Evolutionary conservation across 345 rosid genomes (phyloP).

Genomic region (Populus davidiana): DNA sequence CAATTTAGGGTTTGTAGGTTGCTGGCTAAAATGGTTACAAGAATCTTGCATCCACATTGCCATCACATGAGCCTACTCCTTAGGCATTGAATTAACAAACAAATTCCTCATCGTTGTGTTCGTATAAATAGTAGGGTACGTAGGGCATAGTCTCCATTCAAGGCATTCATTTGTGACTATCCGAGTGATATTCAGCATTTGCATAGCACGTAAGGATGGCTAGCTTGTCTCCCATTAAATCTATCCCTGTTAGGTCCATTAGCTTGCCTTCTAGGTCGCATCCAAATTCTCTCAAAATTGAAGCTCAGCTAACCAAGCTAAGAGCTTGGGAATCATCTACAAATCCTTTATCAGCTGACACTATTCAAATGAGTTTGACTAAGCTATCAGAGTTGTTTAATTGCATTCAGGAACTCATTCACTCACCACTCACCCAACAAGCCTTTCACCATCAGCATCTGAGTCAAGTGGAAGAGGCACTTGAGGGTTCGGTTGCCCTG

Average conservation of each 20-base stretch:
- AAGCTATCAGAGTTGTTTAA: slow-evolving; percentile 37
- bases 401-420: slow-evolving; percentile 34
- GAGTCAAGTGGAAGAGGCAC: slow-evolving; percentile 30
- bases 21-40: slow-evolving; percentile 31
- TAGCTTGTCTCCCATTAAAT: neutral
- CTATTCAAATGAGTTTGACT: slow-evolving; percentile 29
- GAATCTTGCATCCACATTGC: slow-evolving; percentile 23
- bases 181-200: neutral
- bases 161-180: neutral
- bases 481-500: slow-evolving; percentile 37
- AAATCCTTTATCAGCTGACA: slow-evolving; percentile 8
- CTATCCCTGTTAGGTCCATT: slow-evolving; percentile 36
- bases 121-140: slow-evolving; percentile 15
- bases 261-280: slow-evolving; percentile 48
- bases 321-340: slow-evolving; percentile 9
- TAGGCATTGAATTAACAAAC: neutral
- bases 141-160: slow-evolving; percentile 1
- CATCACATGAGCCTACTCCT: slow-evolving; percentile 31
- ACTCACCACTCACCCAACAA: slow-evolving; percentile 32
- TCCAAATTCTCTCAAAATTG: slow-evolving; percentile 24
- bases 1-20: slow-evolving; percentile 11
- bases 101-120: neutral
- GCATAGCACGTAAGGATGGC: slow-evolving; percentile 13
- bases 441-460: slow-evolving; percentile 22
- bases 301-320: slow-evolving; percentile 26